phyloP scores from a whole-genome alignment of 495 filamentous ascomycete genomes.

The Parathielavia appendiculata region DNA sequence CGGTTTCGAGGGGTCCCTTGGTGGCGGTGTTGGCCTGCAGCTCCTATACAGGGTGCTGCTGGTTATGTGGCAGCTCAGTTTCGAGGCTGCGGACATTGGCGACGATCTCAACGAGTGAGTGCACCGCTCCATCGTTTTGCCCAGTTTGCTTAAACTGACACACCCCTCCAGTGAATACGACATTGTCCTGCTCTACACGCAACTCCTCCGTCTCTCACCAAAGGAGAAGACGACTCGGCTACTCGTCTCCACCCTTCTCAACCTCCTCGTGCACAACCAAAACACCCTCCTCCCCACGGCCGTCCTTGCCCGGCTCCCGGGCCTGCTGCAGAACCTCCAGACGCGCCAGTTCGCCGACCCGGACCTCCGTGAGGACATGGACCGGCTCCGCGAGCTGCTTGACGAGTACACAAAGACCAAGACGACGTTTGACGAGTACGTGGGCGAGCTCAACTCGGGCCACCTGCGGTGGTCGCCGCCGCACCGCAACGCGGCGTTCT shows the following conservation, averaged over 20 bases:
- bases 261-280: slow-evolving; percentile 75
- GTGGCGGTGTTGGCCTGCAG: slow-evolving; percentile 84
- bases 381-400: slow-evolving; percentile 67
- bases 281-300: slow-evolving; percentile 74
- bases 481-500: slow-evolving; percentile 84
- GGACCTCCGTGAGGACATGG: slow-evolving; percentile 83
- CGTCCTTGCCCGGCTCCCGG: slow-evolving; percentile 74
- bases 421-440: slow-evolving; percentile 95
- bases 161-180: slow-evolving; percentile 70
- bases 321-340: slow-evolving; percentile 71
- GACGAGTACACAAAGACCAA: slow-evolving; percentile 94
- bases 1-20: slow-evolving; percentile 57
- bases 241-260: slow-evolving; percentile 79
- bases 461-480: slow-evolving; percentile 94
- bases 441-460: slow-evolving; percentile 79
- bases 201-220: slow-evolving; percentile 82
- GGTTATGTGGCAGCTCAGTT: slow-evolving; percentile 92
- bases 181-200: slow-evolving; percentile 82
- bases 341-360: slow-evolving; percentile 81
- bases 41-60: slow-evolving; percentile 91
- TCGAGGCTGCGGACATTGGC: slow-evolving; percentile 78
- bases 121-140: neutral
- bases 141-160: neutral
- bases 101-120: slow-evolving; percentile 81
- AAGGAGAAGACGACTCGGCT: slow-evolving; percentile 98